phyloP scores from a whole-genome alignment of 2,329 filamentous ascomycete genomes.

The Tolypocladium tropicale region DNA sequence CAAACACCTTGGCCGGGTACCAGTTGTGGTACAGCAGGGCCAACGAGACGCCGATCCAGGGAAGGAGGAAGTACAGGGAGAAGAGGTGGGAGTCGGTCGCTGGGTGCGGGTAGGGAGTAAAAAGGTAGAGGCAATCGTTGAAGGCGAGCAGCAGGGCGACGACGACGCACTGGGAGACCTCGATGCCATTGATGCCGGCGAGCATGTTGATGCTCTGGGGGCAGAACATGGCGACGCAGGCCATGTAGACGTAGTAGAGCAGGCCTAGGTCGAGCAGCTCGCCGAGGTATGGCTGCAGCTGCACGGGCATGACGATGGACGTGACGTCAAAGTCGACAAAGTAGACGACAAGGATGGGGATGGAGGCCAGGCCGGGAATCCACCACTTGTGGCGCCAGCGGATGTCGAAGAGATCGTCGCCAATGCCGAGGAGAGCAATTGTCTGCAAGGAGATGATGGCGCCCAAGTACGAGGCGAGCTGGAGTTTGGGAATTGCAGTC shows the following conservation, averaged over 20 bases:
- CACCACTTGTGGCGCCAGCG: constrained; percentile 98
- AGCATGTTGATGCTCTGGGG: constrained; percentile 99
- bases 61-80: constrained; percentile 87
- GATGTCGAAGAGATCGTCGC: constrained; percentile 95
- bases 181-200: constrained; percentile 98
- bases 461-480: constrained; percentile 91
- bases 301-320: constrained; percentile 81
- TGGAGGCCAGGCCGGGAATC: constrained; percentile 87
- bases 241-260: constrained; percentile 96
- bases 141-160: constrained; percentile 73
- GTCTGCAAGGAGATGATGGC: constrained; percentile 88
- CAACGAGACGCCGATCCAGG: constrained; percentile 84
- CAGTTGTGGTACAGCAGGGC: constrained; percentile 88
- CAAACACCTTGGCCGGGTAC: constrained; percentile 91
- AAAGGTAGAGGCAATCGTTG: constrained; percentile 84
- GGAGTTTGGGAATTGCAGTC: background rate
- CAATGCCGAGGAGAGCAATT: constrained; percentile 82
- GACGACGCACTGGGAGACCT: constrained; percentile 87
- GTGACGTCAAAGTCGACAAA: constrained; percentile 98
- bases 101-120: constrained; percentile 77
- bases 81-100: constrained; percentile 94
- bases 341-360: constrained; percentile 92
- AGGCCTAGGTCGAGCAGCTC: constrained; percentile 72
- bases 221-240: constrained; percentile 89
- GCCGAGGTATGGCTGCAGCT: constrained; percentile 75